A percentile compares a stretch with the other conserved stretches of the same genome.
phyloP scores from a whole-genome alignment of 1,139 yeast genomes.

The Yamadazyma taylorii region DNA sequence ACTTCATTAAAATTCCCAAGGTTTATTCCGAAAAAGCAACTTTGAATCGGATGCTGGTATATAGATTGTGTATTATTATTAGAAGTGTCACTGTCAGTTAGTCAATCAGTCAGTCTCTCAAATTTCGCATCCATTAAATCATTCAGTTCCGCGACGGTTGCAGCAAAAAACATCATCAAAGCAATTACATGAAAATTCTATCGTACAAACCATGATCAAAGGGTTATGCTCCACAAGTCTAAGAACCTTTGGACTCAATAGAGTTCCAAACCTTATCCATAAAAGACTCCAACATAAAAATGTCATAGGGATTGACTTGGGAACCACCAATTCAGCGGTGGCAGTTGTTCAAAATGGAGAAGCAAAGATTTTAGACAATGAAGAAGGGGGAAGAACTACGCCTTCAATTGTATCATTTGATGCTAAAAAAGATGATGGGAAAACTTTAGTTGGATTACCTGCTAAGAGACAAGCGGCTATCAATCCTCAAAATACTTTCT shows the following conservation, averaged over 20 bases:
- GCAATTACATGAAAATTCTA: too few relatives aligned
- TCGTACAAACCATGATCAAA: neutral
- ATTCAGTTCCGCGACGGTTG: too few relatives aligned
- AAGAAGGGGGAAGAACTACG: constrained; percentile 67
- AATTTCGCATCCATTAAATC: too few relatives aligned
- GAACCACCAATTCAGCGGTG: constrained; percentile 82
- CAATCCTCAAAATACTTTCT: constrained; percentile 68
- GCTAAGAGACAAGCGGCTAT: constrained; percentile 69
- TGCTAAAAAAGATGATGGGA: constrained; percentile 20
- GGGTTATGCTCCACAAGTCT: neutral
- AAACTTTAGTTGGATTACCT: constrained; percentile 54
- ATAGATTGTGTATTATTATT: too few relatives aligned
- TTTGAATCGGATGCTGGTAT: too few relatives aligned
- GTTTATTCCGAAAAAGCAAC: constrained; percentile 6
- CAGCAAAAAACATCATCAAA: too few relatives aligned
- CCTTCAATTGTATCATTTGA: constrained; percentile 71
- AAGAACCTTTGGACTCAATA: neutral
- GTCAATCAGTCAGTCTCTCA: too few relatives aligned
- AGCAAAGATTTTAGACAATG: constrained; percentile 63
- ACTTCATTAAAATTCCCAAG: neutral
- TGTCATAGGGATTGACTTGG: constrained; percentile 76
- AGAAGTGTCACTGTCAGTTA: too few relatives aligned
- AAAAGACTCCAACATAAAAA: constrained; percentile 6
- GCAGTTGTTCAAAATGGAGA: constrained; percentile 57
- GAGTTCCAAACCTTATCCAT: neutral